These are phyloP conservation scores for Epichloe bromicola DNA, from an alignment of 2,329 filamentous ascomycete genomes.

Conservation along the genomic window DNA sequence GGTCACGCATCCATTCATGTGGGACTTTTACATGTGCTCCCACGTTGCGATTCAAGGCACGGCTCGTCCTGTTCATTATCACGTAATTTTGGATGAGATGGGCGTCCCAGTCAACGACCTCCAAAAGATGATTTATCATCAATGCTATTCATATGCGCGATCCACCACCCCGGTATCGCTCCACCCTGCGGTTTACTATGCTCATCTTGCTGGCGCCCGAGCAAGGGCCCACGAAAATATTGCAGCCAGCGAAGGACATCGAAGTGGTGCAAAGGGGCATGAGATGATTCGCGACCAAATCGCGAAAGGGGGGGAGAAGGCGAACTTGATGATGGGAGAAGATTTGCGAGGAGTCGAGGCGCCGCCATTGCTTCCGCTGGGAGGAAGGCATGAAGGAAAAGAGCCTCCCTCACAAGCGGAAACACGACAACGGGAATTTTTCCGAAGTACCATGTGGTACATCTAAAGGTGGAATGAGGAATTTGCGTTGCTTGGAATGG, in stretches of 20 bases:
- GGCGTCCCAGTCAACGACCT: constrained; percentile 53
- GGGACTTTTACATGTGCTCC: constrained; percentile 62
- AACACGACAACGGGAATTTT: constrained; percentile 21
- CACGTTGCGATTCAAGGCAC: constrained; percentile 82
- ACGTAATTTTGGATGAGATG: constrained; percentile 75
- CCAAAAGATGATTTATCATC: constrained; percentile 84
- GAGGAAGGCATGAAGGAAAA: constrained; percentile 12
- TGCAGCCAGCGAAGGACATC: constrained; percentile 30
- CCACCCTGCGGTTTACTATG: constrained; percentile 88
- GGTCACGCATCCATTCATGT: constrained; percentile 82
- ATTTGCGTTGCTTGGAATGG: constrained; percentile 5
- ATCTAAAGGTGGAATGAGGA: constrained; percentile 15
- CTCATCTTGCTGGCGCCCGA: constrained; percentile 75
- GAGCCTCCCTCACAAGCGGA: constrained; percentile 16
- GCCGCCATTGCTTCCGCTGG: constrained; percentile 19
- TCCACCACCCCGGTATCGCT: constrained; percentile 87
- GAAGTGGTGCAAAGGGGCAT: constrained; percentile 29
- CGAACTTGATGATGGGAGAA: constrained; percentile 7
- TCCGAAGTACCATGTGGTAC: constrained; percentile 31
- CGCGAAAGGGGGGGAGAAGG: constrained; percentile 21
- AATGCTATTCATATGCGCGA: constrained; percentile 85
- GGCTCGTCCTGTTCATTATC: constrained; percentile 82
- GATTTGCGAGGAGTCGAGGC: constrained; percentile 14
- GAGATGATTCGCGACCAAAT: constrained; percentile 25
- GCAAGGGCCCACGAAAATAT: constrained; percentile 59